Evolutionary conservation across 2,329 filamentous ascomycete genomes (phyloP).

Genomic region (Aurifilum marmelostoma): DNA sequence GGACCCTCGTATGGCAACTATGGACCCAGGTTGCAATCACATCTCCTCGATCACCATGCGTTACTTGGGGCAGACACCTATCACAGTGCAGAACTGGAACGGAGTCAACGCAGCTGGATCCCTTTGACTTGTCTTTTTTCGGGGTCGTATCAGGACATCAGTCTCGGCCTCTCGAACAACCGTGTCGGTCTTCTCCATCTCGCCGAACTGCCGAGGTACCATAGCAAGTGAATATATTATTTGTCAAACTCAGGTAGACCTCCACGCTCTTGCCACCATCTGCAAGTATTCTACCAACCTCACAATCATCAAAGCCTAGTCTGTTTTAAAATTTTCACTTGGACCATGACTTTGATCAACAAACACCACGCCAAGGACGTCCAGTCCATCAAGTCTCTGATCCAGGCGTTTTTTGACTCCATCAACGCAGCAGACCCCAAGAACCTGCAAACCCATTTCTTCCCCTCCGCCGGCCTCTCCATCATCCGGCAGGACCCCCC

Average conservation of each 20-base stretch:
- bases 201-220: neutral
- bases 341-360: slow-evolving; percentile 23
- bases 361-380: slow-evolving; percentile 13
- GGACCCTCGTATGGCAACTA: neutral
- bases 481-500: slow-evolving; percentile 28
- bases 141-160: neutral
- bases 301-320: neutral
- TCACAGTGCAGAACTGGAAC: neutral
- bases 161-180: neutral
- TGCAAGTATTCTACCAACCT: neutral
- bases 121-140: neutral
- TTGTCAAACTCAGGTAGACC: neutral
- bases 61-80: neutral
- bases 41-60: neutral
- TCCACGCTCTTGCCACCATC: neutral
- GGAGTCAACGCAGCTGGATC: neutral
- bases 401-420: slow-evolving; percentile 27
- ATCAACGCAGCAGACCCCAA: slow-evolving; percentile 27
- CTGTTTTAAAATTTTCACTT: neutral
- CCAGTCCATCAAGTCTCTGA: slow-evolving; percentile 27
- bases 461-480: slow-evolving; percentile 21
- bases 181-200: neutral
- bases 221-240: neutral
- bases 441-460: slow-evolving; percentile 19
- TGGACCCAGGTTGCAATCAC: neutral